Evolutionary conservation across 306 rosid species (phyloP), one percentile per base, ranked within the genome.

Genomic region (Cucumis cinereus): DNA sequence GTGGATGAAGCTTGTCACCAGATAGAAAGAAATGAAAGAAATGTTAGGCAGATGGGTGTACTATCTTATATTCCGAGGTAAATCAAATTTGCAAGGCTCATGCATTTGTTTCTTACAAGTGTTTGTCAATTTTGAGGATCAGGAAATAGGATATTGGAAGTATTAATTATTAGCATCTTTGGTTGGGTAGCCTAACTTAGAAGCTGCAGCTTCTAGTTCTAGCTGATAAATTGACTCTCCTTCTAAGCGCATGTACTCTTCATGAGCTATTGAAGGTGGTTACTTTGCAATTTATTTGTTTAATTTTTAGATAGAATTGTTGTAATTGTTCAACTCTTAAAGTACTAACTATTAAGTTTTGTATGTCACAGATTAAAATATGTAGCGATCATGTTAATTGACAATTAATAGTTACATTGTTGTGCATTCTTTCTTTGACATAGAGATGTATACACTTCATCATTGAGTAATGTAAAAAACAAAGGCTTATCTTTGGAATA

Each of bases 1-100:
- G 92, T 94, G 64, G 97, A 94, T 68, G 99, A 90, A 79, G 93
- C 97, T 70, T 87, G 96, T 86, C 93, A 87, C 87, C 96, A 94
- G 83, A 90, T 94, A 84, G 99, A 94, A 89, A 89, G 85, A 85
- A 70, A 85, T 70, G 99, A 94, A 71, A 94, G 97, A 73, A 94
- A 89, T 86, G 90, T 78, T 45, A 88, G 95, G 59, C 97, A 90
- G 79, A 80, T 85, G 81, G 99, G 96, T 78, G 96, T 90, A 80
- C 82, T 94, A 78, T 82, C 93, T 61, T 94, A 90, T 84, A 94
- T 94, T 81, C 91, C 93, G 53, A 90, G 97, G 99, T 94, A 79
- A 86, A 80, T 60, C 59, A 53, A n/a, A 83, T 75, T 69, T 41
- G 22, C 40, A 55, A 67, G 45, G 45, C 77, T 63, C 74, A 38